Conservation (phyloP, 2,329 filamentous ascomycete genomes). For the Neonectria faginata region DNA sequence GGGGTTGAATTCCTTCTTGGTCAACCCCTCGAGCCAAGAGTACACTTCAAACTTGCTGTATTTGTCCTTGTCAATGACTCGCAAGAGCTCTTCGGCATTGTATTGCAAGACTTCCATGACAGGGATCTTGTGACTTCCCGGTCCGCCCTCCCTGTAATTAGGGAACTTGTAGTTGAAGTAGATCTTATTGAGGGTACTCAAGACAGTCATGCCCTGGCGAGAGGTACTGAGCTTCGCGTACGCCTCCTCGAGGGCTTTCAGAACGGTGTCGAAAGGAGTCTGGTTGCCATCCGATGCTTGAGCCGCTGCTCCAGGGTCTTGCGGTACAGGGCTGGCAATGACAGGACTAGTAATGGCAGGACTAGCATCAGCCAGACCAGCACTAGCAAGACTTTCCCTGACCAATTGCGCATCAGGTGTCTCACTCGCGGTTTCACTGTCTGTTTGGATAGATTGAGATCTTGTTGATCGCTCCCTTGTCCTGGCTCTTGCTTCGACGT, state of each 20-base stretch:
- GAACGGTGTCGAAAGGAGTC: conserved; percentile 45
- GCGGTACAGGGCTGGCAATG: conserved; percentile 2
- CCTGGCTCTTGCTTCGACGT: conserved; percentile 25
- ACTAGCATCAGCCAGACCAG: conserved; percentile 17
- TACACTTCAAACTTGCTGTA: conserved; percentile 51
- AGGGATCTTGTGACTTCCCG: conserved; percentile 55
- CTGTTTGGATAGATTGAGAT: conserved; percentile 33
- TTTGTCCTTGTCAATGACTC: conserved; percentile 48
- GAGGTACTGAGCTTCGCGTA: conserved; percentile 31
- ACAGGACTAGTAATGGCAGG: conserved; percentile 19
- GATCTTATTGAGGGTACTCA: conserved; percentile 44
- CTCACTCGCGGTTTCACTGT: background rate
- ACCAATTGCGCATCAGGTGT: background rate
- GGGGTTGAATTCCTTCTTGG: conserved; percentile 44
- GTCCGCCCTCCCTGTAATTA: conserved; percentile 40
- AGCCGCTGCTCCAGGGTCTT: background rate
- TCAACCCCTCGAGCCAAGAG: conserved; percentile 49
- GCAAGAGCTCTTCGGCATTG: conserved; percentile 56
- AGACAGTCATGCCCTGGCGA: conserved; percentile 41
- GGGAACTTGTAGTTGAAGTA: conserved; percentile 51
- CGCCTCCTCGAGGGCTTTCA: conserved; percentile 43
- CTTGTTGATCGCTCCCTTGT: conserved; percentile 31
- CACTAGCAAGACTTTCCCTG: conserved; percentile 10
- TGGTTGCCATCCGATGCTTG: conserved; percentile 21
- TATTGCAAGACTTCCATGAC: conserved; percentile 58